These are phyloP conservation scores for Amauroascus niger DNA, from an alignment of 2,329 filamentous ascomycete genomes.

Conservation along the genomic window DNA sequence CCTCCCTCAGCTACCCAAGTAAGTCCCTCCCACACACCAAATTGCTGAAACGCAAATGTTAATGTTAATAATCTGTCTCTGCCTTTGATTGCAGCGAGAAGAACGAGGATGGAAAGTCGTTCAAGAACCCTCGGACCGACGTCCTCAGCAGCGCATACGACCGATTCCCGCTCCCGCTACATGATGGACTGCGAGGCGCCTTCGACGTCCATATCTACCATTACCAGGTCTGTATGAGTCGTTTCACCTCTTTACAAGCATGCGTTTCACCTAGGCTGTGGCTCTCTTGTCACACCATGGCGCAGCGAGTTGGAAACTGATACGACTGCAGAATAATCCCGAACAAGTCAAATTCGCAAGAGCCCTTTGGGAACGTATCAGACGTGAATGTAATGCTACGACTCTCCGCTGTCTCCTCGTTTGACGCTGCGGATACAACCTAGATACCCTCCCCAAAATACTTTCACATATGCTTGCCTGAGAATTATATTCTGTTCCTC, in stretches of 20 bases:
- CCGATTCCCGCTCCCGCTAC: constrained; percentile 57
- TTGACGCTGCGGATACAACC: background rate
- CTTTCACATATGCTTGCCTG: background rate
- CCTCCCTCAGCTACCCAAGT: constrained; percentile 40
- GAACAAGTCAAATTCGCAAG: constrained; percentile 57
- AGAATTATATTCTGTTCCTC: background rate
- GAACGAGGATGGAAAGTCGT: constrained; percentile 66
- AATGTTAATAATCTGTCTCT: background rate
- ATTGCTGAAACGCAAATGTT: background rate
- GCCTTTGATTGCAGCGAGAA: constrained; percentile 39
- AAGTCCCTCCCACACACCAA: constrained; percentile 16
- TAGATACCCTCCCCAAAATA: background rate
- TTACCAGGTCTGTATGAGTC: constrained; percentile 41
- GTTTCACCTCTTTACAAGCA: background rate
- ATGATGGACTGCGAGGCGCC: constrained; percentile 56
- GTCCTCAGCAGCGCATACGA: constrained; percentile 58
- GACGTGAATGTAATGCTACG: constrained; percentile 58
- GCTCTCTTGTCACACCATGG: background rate
- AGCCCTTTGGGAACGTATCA: constrained; percentile 66
- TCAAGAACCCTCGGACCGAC: constrained; percentile 54
- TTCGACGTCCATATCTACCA: constrained; percentile 89
- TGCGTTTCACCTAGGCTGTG: background rate
- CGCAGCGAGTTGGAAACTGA: background rate
- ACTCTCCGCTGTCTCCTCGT: background rate
- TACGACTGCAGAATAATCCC: constrained; percentile 41